These are phyloP conservation scores for Mycena citricolor DNA, from an alignment of 1,284 basidiomycete species.

Conservation along the genomic window DNA sequence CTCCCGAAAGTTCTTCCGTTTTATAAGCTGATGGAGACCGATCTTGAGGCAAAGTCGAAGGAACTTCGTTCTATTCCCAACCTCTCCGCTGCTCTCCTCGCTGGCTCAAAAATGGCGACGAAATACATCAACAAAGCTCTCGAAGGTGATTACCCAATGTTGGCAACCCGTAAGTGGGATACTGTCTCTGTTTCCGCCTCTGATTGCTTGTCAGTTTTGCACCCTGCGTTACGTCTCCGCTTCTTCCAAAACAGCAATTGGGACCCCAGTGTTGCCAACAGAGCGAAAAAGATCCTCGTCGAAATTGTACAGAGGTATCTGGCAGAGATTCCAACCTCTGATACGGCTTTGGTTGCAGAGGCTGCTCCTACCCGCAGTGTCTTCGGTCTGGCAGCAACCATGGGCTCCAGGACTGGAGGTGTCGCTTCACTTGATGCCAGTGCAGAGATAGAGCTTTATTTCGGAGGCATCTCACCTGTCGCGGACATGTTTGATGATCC, in stretches of 20 bases:
- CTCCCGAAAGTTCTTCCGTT: conserved; percentile 11
- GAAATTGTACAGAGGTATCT: too few species aligned
- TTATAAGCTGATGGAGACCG: conserved; percentile 18
- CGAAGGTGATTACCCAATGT: conserved; percentile 10
- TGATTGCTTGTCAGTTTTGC: conserved; percentile 5
- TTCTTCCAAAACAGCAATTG: too few species aligned
- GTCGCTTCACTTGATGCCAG: too few species aligned
- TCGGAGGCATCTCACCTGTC: conserved; percentile 7
- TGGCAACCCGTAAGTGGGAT: conserved; percentile 8
- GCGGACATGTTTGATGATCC: conserved; percentile 6
- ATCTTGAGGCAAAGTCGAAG: not conserved
- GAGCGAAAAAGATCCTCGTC: too few species aligned
- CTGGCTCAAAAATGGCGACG: conserved; percentile 8
- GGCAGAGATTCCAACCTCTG: too few species aligned
- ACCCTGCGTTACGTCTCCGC: conserved; percentile 9
- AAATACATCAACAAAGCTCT: conserved; percentile 16
- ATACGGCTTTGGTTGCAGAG: too few species aligned
- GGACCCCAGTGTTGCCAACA: too few species aligned
- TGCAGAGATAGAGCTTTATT: conserved; percentile 7
- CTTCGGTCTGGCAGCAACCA: too few species aligned
- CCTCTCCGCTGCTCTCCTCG: conserved; percentile 5
- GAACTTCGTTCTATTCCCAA: not conserved
- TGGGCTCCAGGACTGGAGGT: too few species aligned
- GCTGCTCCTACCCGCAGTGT: too few species aligned
- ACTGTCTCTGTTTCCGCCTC: not conserved